Base-by-base conservation (phyloP, 306 rosid species). In the Fragaria ananassa region DNA sequence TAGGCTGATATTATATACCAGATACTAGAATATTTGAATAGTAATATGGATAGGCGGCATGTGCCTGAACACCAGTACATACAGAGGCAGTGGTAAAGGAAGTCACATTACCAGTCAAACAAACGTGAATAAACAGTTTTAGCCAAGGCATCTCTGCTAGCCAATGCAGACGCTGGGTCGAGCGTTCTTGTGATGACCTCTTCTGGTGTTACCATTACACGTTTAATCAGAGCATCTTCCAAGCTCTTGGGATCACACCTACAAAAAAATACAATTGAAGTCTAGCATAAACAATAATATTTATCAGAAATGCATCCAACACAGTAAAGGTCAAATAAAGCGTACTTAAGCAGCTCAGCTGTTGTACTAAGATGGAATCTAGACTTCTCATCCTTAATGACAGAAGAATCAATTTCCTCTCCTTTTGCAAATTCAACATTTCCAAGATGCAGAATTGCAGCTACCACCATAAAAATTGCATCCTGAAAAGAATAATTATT, bases 191-290 rank as follows among this genome's bases (percentile, higher is more conserved):
- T 96, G 73, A 96, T 96, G 83, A 96, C 76, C 80, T 96, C 99
- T 88, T 96, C 99, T 12, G 99, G 99, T 0, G 99, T 96, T 80
- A 96, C 98, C 99, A 96, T 96, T 74, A 93, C 99, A 87, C 99
- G 99, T 78, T 93, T 78, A 78, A 96, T 96, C 77, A 96, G 80
- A 50, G 99, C 98, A 79, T 91, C 99, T 87, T 96, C 99, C 97
- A 96, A 89, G 84, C 98, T 91, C 91, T 87, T 93, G 57, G 86
- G 92, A 83, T 96, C 91, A 83, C 99, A 96, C 88, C 99, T 88
- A 71, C 51, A 66, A 67, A 37, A 60, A n/a, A 51, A 29, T 58
- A 72, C 19, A 60, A 72, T 74, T 65, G 35, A 50, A 77, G 58
- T 51, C 69, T 34, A 44, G 31, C 46, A 72, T 45, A 39, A 57